These are phyloP conservation scores for Biscogniauxia mediterranea DNA, from an alignment of 2,329 filamentous ascomycete species.

Conservation along the genomic window DNA sequence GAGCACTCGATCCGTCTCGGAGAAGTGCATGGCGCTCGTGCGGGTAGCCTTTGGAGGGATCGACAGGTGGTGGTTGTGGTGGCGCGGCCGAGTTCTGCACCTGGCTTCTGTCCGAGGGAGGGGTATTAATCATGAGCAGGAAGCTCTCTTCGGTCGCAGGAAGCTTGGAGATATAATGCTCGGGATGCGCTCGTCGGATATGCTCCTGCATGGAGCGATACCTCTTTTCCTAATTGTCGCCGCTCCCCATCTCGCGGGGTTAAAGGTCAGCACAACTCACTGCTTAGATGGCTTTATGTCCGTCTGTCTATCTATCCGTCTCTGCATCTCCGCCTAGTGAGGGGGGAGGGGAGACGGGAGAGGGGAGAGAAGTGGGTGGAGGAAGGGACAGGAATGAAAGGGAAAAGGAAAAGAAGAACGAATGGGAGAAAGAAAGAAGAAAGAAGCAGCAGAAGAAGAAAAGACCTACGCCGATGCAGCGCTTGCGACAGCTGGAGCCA, in stretches of 20 bases:
- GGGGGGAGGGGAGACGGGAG: no score
- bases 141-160: constrained; percentile 98
- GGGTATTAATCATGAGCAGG: constrained; percentile 89
- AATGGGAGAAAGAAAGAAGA: constrained; percentile 17
- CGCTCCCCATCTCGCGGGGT: not conserved
- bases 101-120: constrained; percentile 69
- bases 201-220: constrained; percentile 99
- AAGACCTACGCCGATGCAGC: constrained; percentile 91
- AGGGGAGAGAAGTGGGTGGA: constrained; percentile 1
- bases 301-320: no score
- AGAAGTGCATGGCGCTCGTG: constrained; percentile 66
- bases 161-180: constrained; percentile 96
- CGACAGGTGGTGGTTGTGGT: constrained; percentile 27
- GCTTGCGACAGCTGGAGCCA: constrained; percentile 93
- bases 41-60: constrained; percentile 47
- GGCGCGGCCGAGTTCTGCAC: constrained; percentile 35
- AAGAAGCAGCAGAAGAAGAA: constrained; percentile 15
- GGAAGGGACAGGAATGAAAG: constrained; percentile 18
- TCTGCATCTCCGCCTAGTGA: no score
- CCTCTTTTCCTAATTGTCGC: constrained; percentile 71
- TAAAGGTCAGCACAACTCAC: no score
- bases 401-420: not conserved
- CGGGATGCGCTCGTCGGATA: constrained; percentile 92
- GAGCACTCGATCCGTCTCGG: constrained; percentile 63
- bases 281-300: no score